A percentile compares a stretch with the other conserved stretches of the same genome.
Conservation (phyloP, 148 eudicot genomes). For the Cornus kousa region DNA sequence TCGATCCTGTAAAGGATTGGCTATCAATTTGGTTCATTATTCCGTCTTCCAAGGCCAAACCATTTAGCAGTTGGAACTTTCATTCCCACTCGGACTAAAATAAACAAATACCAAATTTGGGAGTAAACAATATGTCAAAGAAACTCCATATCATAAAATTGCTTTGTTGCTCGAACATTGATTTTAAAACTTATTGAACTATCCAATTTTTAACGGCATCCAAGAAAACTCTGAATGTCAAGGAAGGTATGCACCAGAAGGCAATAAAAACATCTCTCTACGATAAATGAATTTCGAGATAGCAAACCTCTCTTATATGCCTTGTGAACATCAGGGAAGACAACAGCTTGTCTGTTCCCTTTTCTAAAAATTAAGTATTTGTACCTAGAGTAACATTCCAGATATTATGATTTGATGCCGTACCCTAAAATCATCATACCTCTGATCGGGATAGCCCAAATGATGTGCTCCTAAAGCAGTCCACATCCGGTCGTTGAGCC, state of each 20-base stretch:
- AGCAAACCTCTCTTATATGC: slow-evolving; percentile 1
- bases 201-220: neutral
- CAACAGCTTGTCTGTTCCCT: neutral
- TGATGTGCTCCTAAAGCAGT: slow-evolving; percentile 91
- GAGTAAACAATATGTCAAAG: too few relatives aligned
- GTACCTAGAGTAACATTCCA: neutral
- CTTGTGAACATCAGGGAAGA: neutral
- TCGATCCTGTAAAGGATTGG: too few relatives aligned
- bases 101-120: too few relatives aligned
- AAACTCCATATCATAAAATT: neutral
- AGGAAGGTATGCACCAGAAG: neutral
- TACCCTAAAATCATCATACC: slow-evolving; percentile 34
- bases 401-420: neutral
- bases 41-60: too few relatives aligned
- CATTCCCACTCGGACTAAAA: too few relatives aligned
- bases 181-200: neutral
- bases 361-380: neutral
- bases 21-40: too few relatives aligned
- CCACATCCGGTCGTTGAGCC: slow-evolving; percentile 89
- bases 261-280: neutral
- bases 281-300: neutral
- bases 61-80: too few relatives aligned
- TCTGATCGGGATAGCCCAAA: slow-evolving; percentile 75
- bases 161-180: neutral
- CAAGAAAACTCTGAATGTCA: neutral